A percentile compares a stretch with the other conserved stretches of the same genome.
These are phyloP conservation scores for Lentinula novae-zelandiae DNA, from an alignment of 1,284 basidiomycete genomes.

Conservation along the genomic window DNA sequence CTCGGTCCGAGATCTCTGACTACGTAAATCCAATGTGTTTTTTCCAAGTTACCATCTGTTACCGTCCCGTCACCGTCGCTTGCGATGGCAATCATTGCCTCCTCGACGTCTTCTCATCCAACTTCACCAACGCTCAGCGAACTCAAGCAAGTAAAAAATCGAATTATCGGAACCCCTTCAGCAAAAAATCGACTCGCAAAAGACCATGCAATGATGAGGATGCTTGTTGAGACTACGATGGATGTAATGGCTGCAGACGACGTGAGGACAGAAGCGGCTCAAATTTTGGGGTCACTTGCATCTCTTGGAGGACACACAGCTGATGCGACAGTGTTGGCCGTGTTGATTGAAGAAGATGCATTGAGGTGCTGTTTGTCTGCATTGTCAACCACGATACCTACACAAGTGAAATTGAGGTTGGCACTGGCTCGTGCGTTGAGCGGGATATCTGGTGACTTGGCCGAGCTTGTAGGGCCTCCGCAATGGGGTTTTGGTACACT, in stretches of 20 bases:
- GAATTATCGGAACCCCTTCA: slow-evolving; percentile 70
- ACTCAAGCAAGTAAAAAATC: slow-evolving; percentile 67
- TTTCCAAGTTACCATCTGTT: neutral
- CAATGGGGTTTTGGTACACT: slow-evolving; percentile 54
- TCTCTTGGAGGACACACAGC: slow-evolving; percentile 64
- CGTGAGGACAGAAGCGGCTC: slow-evolving; percentile 65
- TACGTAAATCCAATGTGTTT: neutral
- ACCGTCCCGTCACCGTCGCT: neutral
- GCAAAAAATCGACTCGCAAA: slow-evolving; percentile 56
- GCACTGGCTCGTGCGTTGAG: slow-evolving; percentile 62
- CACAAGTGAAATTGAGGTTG: slow-evolving; percentile 37
- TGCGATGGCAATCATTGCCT: neutral
- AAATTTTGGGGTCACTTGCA: slow-evolving; percentile 68
- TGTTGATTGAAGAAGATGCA: slow-evolving; percentile 52
- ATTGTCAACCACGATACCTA: slow-evolving; percentile 35
- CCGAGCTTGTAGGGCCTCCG: slow-evolving; percentile 63
- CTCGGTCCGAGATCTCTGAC: neutral
- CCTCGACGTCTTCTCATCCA: neutral
- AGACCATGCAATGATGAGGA: slow-evolving; percentile 49
- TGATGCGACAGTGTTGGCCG: slow-evolving; percentile 36
- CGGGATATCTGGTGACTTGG: slow-evolving; percentile 50
- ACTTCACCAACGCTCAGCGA: slow-evolving; percentile 7
- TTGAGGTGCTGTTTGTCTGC: slow-evolving; percentile 56
- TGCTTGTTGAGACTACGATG: slow-evolving; percentile 56
- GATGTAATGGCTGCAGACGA: slow-evolving; percentile 40